Percentiles rank a stretch among this genome's conserved stretches.
phyloP scores from a whole-genome alignment of 1,284 basidiomycete genomes.

The Amylostereum areolatum region DNA sequence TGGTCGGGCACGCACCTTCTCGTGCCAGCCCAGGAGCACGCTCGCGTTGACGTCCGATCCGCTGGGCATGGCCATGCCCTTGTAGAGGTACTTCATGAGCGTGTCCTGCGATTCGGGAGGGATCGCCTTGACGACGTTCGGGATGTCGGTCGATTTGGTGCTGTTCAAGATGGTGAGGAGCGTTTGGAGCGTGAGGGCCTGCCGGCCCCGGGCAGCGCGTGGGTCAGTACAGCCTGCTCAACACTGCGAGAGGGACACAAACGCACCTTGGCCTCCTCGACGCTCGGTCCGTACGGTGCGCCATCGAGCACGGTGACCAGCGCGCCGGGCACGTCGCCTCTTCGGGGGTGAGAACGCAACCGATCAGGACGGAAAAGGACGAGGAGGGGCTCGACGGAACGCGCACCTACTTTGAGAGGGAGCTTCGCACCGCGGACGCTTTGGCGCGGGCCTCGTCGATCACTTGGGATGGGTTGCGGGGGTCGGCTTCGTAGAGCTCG shows the following conservation, averaged over 20 bases:
- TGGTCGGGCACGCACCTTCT: constrained; percentile 62
- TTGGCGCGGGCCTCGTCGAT: constrained; percentile 74
- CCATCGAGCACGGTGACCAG: constrained; percentile 66
- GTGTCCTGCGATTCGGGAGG: constrained; percentile 83
- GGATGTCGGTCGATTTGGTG: constrained; percentile 88
- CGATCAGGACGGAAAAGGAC: constrained; percentile 3
- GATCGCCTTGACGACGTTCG: constrained; percentile 69
- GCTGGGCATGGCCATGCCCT: constrained; percentile 84
- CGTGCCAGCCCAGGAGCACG: constrained; percentile 91
- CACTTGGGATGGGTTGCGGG: constrained; percentile 71
- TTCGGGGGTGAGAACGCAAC: constrained; percentile 19
- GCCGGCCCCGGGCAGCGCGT: background rate
- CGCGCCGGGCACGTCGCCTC: constrained; percentile 73
- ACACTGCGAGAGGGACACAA: background rate
- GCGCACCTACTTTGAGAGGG: constrained; percentile 64
- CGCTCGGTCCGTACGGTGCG: constrained; percentile 79
- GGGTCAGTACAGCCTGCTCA: no score
- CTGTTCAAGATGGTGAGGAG: constrained; percentile 94
- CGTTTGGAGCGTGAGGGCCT: constrained; percentile 77
- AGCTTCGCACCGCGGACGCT: constrained; percentile 65
- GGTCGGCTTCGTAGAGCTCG: constrained; percentile 86
- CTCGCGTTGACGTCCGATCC: constrained; percentile 85
- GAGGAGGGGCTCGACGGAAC: background rate
- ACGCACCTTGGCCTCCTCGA: constrained; percentile 85
- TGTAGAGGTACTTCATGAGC: constrained; percentile 98